Conservation (phyloP, 1,284 basidiomycete genomes). For the Heterobasidion parviporum region DNA sequence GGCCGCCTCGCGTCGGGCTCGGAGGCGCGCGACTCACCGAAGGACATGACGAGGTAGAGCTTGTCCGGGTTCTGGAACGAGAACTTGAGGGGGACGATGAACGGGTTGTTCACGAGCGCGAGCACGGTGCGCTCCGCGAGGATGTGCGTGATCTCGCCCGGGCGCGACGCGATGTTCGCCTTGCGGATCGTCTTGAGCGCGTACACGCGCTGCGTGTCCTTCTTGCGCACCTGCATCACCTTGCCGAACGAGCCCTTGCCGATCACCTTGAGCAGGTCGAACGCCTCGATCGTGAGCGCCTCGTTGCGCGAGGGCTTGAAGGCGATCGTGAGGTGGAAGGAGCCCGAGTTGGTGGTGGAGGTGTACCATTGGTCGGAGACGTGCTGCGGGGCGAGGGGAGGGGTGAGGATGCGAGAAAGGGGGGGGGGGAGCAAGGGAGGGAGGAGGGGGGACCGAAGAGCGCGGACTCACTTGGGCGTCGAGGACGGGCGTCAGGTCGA, state of each 20-base stretch:
- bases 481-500: constrained; percentile 85
- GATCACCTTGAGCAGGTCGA: constrained; percentile 96
- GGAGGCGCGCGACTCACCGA: constrained; percentile 40
- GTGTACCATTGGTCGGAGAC: constrained; percentile 85
- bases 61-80: constrained; percentile 98
- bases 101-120: constrained; percentile 96
- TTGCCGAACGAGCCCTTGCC: constrained; percentile 98
- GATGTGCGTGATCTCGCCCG: constrained; percentile 97
- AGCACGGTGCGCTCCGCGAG: constrained; percentile 95
- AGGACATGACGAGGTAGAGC: constrained; percentile 95
- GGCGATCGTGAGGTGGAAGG: constrained; percentile 93
- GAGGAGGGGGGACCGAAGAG: constrained; percentile 9
- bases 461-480: constrained; percentile 59
- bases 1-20: constrained; percentile 1
- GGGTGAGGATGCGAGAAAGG: not conserved
- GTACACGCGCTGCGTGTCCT: constrained; percentile 97
- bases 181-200: constrained; percentile 98
- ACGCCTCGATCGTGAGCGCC: constrained; percentile 88
- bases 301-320: constrained; percentile 84
- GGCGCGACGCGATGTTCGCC: constrained; percentile 94
- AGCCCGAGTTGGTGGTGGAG: constrained; percentile 77
- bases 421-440: not conserved
- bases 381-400: constrained; percentile 34
- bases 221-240: constrained; percentile 98
- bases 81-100: constrained; percentile 99